A percentile compares a stretch with the other conserved stretches of the same genome.
These are phyloP conservation scores for Sorghum bicolor DNA, from an alignment of 176 grass and related monocot species.

Conservation along the genomic window Sorghum_bicolor_NCBIv3 NC_012879.2:52308501-52309000, in stretches of 20 bases:
- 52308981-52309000: background rate
- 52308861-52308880: background rate
- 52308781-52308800: background rate
- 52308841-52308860: background rate
- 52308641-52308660: background rate
- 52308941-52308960: conserved; percentile 11
- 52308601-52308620: background rate
- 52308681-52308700: conserved; percentile 19
- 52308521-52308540: background rate
- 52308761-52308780: background rate
- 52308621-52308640: background rate
- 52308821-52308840: background rate
- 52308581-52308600: conserved; percentile 10
- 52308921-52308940: conserved; percentile 13
- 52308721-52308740: background rate
- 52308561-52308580: conserved; percentile 23
- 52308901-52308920: background rate
- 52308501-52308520: background rate
- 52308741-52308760: conserved; percentile 10
- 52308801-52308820: background rate
- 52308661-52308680: background rate
- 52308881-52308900: conserved; percentile 1
- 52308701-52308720: conserved; percentile 1
- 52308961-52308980: background rate
- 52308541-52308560: conserved; percentile 16